Conservation (phyloP, 805 yeast species). For the Zygosaccharomyces bailii region DNA sequence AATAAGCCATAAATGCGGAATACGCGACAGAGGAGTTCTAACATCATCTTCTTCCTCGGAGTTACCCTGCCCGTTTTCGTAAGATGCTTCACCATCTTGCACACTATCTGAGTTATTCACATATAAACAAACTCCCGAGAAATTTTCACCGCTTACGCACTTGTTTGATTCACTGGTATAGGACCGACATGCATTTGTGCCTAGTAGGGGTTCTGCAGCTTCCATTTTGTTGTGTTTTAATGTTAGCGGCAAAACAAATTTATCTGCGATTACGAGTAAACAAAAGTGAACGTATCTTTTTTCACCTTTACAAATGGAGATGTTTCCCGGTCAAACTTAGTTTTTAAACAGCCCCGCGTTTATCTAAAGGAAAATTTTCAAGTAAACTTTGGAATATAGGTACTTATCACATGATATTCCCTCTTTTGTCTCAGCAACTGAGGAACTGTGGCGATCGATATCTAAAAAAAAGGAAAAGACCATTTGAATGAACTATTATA, state of each 20-base stretch:
- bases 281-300: background rate
- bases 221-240: background rate
- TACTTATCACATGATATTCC: background rate
- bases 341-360: slow-evolving; percentile 4
- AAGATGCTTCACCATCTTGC: background rate
- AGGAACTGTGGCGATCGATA: background rate
- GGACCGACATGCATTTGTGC: background rate
- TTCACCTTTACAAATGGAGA: background rate
- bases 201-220: background rate
- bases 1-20: slow-evolving; percentile 33
- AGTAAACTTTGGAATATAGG: too few species aligned
- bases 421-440: background rate
- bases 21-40: slow-evolving; percentile 14
- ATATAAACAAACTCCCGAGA: background rate
- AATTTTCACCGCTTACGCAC: background rate
- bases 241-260: too few species aligned
- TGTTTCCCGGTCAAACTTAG: too few species aligned
- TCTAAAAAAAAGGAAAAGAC: too few species aligned
- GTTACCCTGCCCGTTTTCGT: background rate
- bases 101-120: background rate
- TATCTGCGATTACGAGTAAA: too few species aligned
- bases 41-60: slow-evolving; percentile 11
- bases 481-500: too few species aligned
- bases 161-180: background rate
- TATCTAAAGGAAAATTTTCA: background rate